phyloP scores from a whole-genome alignment of 148 eudicot genomes.

The Dianthus caryophyllus region DNA sequence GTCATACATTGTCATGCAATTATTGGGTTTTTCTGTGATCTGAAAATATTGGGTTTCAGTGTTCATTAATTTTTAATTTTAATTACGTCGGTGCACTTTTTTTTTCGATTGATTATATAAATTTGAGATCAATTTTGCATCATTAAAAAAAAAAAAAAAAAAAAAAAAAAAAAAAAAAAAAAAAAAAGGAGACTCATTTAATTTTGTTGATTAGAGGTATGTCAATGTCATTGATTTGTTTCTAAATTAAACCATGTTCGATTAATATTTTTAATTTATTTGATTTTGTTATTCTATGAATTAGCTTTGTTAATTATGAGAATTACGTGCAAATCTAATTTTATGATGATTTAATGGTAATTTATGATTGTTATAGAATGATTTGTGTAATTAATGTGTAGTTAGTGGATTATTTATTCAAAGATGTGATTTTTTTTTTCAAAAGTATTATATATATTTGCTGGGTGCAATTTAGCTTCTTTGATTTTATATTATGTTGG shows the following conservation, averaged over 20 bases:
- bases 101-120: conserved; percentile 10
- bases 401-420: neutral
- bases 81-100: conserved; percentile 13
- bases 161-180: neutral
- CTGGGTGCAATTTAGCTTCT: no score
- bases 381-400: conserved; percentile 4
- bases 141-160: conserved; percentile 5
- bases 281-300: no score
- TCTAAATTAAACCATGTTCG: neutral
- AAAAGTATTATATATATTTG: no score
- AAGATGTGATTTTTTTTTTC: no score
- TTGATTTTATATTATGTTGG: no score
- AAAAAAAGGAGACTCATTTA: conserved; percentile 1
- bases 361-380: neutral
- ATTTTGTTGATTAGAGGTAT: conserved; percentile 20
- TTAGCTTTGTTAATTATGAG: no score
- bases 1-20: conserved; percentile 14
- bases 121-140: no score
- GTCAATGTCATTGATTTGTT: neutral
- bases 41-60: conserved; percentile 11
- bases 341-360: neutral
- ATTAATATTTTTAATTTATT: no score
- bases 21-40: conserved; percentile 16
- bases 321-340: no score
- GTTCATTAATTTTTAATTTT: neutral